A percentile compares a stretch with the other conserved stretches of the same genome.
These are phyloP conservation scores for Phylloporus arenicola DNA, from an alignment of 768 basidiomycete species.

Conservation along the genomic window DNA sequence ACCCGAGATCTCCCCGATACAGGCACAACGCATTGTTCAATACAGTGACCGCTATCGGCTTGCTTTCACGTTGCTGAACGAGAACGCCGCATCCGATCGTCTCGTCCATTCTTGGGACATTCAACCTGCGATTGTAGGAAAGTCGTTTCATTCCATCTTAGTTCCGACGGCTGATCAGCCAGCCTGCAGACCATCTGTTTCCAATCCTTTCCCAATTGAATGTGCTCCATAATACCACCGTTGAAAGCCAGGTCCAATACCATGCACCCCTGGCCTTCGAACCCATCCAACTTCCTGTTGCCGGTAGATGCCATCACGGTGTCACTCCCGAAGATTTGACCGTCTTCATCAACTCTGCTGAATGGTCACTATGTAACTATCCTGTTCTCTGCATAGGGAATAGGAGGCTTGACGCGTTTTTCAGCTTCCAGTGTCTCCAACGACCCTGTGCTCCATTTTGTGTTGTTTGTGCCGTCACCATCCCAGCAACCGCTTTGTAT, in stretches of 20 bases:
- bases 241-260: constrained; percentile 92
- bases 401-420: constrained; percentile 2
- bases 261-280: constrained; percentile 85
- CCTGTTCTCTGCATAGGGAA: constrained; percentile 12
- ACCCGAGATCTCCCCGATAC: constrained; percentile 42
- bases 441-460: constrained; percentile 90
- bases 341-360: constrained; percentile 92
- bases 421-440: constrained; percentile 88
- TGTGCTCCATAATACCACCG: constrained; percentile 80
- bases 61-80: constrained; percentile 89
- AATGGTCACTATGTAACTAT: constrained; percentile 82
- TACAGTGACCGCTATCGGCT: constrained; percentile 81
- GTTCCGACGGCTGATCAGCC: constrained; percentile 14
- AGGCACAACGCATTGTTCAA: constrained; percentile 54
- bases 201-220: constrained; percentile 59
- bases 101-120: constrained; percentile 71
- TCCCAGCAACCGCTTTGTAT: constrained; percentile 67
- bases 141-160: constrained; percentile 27
- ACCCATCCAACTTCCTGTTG: constrained; percentile 37
- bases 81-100: constrained; percentile 69
- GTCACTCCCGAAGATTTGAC: constrained; percentile 80
- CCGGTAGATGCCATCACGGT: constrained; percentile 41
- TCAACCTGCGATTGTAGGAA: constrained; percentile 55
- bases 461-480: constrained; percentile 79
- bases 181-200: constrained; percentile 54